Conservation (phyloP, 1,139 yeast genomes). For the Geotrichum restrictum region DNA sequence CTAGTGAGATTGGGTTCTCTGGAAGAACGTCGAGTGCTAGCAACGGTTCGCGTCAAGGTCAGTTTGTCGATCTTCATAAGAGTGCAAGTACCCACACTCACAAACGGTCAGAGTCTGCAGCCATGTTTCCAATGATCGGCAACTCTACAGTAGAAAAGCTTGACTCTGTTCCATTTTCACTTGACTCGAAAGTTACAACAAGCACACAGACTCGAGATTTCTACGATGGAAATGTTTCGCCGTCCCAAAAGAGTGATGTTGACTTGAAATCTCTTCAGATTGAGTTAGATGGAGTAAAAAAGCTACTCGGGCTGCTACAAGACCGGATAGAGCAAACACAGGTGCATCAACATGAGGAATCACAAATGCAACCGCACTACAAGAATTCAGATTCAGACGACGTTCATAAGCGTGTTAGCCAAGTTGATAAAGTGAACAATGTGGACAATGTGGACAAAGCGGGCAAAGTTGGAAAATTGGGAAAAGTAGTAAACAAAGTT, state of each 20-base stretch:
- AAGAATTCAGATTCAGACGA: too few species aligned
- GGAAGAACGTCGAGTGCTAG: slow-evolving; percentile 1
- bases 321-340: slow-evolving; percentile 5
- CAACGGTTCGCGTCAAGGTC: too few species aligned
- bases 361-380: background rate
- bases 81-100: background rate
- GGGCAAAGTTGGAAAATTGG: background rate
- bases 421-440: background rate
- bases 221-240: background rate
- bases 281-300: slow-evolving; percentile 17
- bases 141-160: background rate
- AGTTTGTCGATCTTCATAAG: background rate
- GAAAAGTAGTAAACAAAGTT: too few species aligned
- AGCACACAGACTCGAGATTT: background rate
- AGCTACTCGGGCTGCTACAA: slow-evolving; percentile 6
- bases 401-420: too few species aligned
- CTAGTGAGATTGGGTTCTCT: background rate
- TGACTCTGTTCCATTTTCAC: slow-evolving; percentile 1
- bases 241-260: background rate
- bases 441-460: too few species aligned
- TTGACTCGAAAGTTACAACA: background rate
- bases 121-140: background rate
- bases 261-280: slow-evolving; percentile 4
- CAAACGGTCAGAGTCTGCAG: background rate
- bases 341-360: background rate